Percentiles rank a stretch among this genome's conserved stretches.
Conservation (phyloP, 345 rosid species). For the Angophora floribunda region DNA sequence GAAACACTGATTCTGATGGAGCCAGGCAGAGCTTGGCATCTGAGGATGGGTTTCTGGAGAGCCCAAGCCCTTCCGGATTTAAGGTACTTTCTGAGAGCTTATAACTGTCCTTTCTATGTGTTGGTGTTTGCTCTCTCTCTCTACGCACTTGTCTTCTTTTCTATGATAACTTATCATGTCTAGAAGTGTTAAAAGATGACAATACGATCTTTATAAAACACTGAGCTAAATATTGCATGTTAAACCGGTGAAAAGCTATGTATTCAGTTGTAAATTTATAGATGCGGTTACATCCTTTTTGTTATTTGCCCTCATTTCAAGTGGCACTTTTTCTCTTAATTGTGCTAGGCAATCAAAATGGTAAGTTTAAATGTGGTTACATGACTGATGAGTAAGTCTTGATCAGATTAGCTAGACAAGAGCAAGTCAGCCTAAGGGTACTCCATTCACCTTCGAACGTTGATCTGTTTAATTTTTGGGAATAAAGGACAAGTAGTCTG, state of each 20-base stretch:
- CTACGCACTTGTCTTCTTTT: not conserved
- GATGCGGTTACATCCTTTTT: not conserved
- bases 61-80: conserved; percentile 78
- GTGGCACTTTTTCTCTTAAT: not conserved
- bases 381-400: not conserved
- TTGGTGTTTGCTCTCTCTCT: not conserved
- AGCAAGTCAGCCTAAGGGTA: not conserved
- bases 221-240: not conserved
- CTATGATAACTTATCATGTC: not conserved
- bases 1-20: conserved; percentile 90
- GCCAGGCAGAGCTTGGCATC: conserved; percentile 84
- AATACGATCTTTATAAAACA: not conserved
- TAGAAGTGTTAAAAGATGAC: not conserved
- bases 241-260: not conserved
- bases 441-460: not conserved
- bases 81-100: conserved; percentile 38
- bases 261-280: not conserved
- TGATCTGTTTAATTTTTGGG: not conserved
- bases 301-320: not conserved
- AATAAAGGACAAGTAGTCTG: not conserved
- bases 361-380: not conserved
- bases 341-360: not conserved
- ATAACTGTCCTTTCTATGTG: not conserved
- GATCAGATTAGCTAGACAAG: not conserved
- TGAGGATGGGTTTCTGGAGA: conserved; percentile 92